phyloP scores from a whole-genome alignment of 2,329 filamentous ascomycete species.

The Phaeosphaeria sp. region DNA sequence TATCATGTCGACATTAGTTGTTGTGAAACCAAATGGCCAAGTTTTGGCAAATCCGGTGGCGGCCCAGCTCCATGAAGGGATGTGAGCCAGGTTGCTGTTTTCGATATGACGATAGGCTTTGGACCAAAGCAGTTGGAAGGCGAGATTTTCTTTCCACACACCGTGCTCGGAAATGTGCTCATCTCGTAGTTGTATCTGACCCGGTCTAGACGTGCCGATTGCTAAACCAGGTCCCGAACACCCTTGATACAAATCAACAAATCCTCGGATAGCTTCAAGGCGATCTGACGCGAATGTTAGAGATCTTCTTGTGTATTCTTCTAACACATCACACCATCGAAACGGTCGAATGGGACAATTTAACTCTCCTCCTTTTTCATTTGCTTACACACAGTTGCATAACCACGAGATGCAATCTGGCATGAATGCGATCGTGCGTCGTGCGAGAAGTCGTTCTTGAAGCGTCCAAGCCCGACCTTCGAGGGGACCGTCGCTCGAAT shows the following conservation, averaged over 20 bases:
- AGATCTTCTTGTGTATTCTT: not conserved
- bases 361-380: not conserved
- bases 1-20: not conserved
- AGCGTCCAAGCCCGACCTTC: not conserved
- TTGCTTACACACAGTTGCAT: not conserved
- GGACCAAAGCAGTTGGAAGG: not conserved
- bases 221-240: not conserved
- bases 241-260: not conserved
- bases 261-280: not conserved
- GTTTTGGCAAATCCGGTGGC: not conserved
- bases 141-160: not conserved
- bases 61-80: not conserved
- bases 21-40: not conserved
- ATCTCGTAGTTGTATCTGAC: not conserved
- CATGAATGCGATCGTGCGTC: not conserved
- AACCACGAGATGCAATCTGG: not conserved
- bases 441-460: not conserved
- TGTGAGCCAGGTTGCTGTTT: not conserved
- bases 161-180: not conserved
- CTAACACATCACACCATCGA: not conserved
- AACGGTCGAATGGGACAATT: not conserved
- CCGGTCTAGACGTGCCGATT: too few relatives aligned
- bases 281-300: not conserved
- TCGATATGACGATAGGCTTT: not conserved
- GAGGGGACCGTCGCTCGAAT: not conserved